Evolutionary conservation across 306 rosid genomes (phyloP), one percentile per base, ranked within the genome.

Genomic region (Alnus glutinosa): DNA sequence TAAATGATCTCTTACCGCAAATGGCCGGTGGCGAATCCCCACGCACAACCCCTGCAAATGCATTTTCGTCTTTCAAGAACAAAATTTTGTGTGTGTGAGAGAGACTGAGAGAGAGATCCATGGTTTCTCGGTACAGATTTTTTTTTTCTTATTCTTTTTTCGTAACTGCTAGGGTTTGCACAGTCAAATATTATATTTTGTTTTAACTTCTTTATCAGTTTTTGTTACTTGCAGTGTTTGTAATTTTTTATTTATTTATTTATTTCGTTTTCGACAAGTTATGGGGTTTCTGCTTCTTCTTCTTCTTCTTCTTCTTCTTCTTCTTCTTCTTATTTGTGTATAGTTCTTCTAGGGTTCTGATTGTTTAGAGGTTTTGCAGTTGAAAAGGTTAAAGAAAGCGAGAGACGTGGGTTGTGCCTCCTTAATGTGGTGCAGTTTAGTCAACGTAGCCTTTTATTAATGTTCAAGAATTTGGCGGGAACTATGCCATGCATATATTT

Each of bases 391-490:
- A 72, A 5, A 84, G 86, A 78, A 79, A 76, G 86, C 86, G 86
- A 90, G 80, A 85, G 89, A 86, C 82, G 92, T 78, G 92, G 91
- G 91, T 71, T 83, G 30, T 93, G 97, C 92, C 89, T 85, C 93
- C 91, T 85, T 84, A 76, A 84, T 75, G 94, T 62, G 90, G 93
- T 80, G 89, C 96, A 92, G 11, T 37, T 86, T 71, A 83, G 97
- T 92, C 98, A 94, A 94, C 84, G 75, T 79, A 79, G 61, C 68
- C 78, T 77, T 78, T 84, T 86, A 64, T 86, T 86, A 81, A 80
- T 84, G 75, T 16, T 19, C 82, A 85, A 83, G 81, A 83, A 85
- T 88, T 90, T 91, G 86, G 88, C 83, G 78, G 86, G 77, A 82
- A 84, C 74, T 72, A 85, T 87, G 77, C 80, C 86, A 90, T 81